Conservation (phyloP, 1,284 basidiomycete species). For the Ceratobasidium papillatum region DNA sequence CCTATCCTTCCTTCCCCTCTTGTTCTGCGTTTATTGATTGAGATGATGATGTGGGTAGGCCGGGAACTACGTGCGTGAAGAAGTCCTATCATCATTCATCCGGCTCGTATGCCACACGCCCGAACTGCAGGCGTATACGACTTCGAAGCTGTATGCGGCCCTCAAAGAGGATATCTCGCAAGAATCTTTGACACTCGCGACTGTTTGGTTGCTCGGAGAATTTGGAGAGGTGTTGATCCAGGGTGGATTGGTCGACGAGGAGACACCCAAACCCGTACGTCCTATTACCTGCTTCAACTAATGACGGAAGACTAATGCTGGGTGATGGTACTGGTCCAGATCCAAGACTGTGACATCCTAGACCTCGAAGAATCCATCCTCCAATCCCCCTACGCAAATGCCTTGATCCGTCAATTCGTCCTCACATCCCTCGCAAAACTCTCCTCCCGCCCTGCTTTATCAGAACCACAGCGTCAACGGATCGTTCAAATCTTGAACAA, state of each 20-base stretch:
- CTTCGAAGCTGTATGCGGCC: constrained; percentile 90
- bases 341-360: constrained; percentile 82
- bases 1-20: neutral
- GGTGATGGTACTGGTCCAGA: constrained; percentile 61
- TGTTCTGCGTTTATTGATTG: constrained; percentile 9
- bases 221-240: constrained; percentile 93
- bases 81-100: constrained; percentile 94
- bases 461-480: constrained; percentile 74
- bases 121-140: constrained; percentile 95
- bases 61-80: constrained; percentile 98
- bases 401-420: constrained; percentile 91
- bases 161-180: constrained; percentile 94
- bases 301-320: neutral
- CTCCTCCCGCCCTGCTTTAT: constrained; percentile 75
- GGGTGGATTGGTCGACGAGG: constrained; percentile 89
- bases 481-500: constrained; percentile 78
- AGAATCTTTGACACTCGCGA: constrained; percentile 91
- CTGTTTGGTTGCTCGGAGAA: constrained; percentile 97
- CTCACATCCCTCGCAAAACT: constrained; percentile 92
- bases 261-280: constrained; percentile 74
- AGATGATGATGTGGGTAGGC: constrained; percentile 63
- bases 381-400: constrained; percentile 94
- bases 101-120: constrained; percentile 97
- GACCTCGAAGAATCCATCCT: constrained; percentile 89
- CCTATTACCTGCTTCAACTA: neutral